phyloP scores from a whole-genome alignment of 2,329 filamentous ascomycete species.

The Plenodomus tracheiphilus region DNA sequence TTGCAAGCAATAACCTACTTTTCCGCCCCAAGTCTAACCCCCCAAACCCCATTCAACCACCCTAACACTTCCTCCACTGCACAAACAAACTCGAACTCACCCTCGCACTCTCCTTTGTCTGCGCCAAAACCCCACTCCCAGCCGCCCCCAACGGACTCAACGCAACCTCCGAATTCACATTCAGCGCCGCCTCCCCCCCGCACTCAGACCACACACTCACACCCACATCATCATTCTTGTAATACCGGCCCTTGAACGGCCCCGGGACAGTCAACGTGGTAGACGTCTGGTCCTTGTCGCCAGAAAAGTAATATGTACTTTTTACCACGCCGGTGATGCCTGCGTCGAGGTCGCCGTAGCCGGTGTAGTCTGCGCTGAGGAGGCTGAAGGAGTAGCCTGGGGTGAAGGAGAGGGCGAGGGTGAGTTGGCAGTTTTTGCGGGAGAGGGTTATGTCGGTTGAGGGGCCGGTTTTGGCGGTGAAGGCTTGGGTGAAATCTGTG shows the following conservation, averaged over 20 bases:
- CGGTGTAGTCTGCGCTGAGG: conserved; percentile 40
- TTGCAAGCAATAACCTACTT: too few relatives aligned
- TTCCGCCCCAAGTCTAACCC: too few relatives aligned
- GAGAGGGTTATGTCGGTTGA: conserved; percentile 26
- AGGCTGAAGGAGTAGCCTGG: conserved; percentile 45
- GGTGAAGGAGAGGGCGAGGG: conserved; percentile 36
- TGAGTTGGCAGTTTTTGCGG: conserved; percentile 46
- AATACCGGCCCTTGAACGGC: conserved; percentile 50
- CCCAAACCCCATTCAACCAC: too few relatives aligned
- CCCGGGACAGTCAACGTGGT: conserved; percentile 39
- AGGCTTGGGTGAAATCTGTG: conserved; percentile 36
- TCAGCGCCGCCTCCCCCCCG: conserved; percentile 27
- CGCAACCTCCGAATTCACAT: conserved; percentile 36
- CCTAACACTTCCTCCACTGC: conserved; percentile 40
- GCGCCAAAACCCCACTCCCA: conserved; percentile 28
- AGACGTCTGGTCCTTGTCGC: conserved; percentile 30
- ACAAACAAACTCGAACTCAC: conserved; percentile 35
- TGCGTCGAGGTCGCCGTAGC: conserved; percentile 40
- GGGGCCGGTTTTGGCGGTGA: conserved; percentile 36
- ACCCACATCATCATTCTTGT: conserved; percentile 47
- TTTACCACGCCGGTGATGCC: conserved; percentile 42
- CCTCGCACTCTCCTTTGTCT: conserved; percentile 28
- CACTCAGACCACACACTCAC: conserved; percentile 37
- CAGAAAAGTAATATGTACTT: conserved; percentile 44
- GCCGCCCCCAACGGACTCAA: conserved; percentile 29